Evolutionary conservation across 2,329 filamentous ascomycete genomes (phyloP).

Genomic region (Ceratocystis albifundus): DNA sequence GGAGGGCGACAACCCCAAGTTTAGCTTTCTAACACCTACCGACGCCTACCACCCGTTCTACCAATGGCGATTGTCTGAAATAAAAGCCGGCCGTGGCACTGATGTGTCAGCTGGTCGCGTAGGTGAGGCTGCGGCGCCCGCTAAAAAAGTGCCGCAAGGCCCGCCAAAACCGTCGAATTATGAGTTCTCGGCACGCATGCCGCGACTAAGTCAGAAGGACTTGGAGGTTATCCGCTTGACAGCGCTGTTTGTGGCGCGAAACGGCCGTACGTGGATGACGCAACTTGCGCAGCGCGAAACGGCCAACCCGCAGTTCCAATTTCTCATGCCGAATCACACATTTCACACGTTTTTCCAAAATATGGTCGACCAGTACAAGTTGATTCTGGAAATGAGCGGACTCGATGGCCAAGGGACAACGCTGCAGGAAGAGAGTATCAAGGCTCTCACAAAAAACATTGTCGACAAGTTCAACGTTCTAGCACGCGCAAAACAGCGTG

Average conservation of each 20-base stretch:
- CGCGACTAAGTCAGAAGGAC: constrained; percentile 91
- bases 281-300: constrained; percentile 77
- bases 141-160: constrained; percentile 58
- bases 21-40: constrained; percentile 68
- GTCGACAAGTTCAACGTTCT: constrained; percentile 71
- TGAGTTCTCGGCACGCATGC: constrained; percentile 91
- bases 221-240: constrained; percentile 63
- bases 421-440: constrained; percentile 59
- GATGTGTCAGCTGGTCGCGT: constrained; percentile 63
- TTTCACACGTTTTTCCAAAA: constrained; percentile 92
- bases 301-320: constrained; percentile 90
- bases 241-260: constrained; percentile 83
- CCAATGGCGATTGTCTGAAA: constrained; percentile 77
- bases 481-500: constrained; percentile 68
- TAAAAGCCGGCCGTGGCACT: constrained; percentile 71
- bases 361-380: constrained; percentile 86
- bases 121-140: constrained; percentile 46
- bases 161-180: constrained; percentile 79
- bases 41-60: constrained; percentile 87
- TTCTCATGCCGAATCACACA: constrained; percentile 87
- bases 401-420: constrained; percentile 55
- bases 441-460: constrained; percentile 61
- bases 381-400: constrained; percentile 57
- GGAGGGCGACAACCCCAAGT: constrained; percentile 74
- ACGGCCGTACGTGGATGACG: constrained; percentile 85